phyloP scores from a whole-genome alignment of 108 stramenopile genomes.

The Nannochloropsis granulata region DNA sequence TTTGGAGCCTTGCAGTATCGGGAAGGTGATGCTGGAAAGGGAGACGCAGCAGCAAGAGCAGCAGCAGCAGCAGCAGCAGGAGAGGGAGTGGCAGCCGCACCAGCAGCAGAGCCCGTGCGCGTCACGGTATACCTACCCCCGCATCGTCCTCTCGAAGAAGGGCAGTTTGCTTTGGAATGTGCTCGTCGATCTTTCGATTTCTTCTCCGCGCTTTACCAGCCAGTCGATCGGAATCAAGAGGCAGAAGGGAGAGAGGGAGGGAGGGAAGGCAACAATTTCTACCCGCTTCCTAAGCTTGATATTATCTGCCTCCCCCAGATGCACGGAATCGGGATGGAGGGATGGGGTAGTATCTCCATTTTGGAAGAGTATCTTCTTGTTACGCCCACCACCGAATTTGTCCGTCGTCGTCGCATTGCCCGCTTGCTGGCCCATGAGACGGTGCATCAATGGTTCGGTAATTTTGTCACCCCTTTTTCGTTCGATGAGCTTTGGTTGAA shows the following conservation, averaged over 20 bases:
- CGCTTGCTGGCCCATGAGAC: slow-evolving; percentile 29
- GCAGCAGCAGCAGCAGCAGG: not conserved
- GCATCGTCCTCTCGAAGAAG: not conserved
- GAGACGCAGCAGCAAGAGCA: not conserved
- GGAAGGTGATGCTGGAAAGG: not conserved
- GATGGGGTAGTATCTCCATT: slow-evolving; percentile 24
- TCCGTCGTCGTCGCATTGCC: slow-evolving; percentile 16
- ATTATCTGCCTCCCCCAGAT: slow-evolving; percentile 27
- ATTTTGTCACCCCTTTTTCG: slow-evolving; percentile 23
- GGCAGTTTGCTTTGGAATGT: slow-evolving; percentile 10
- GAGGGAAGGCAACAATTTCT: not conserved
- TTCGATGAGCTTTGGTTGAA: slow-evolving; percentile 35
- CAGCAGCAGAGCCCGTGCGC: not conserved
- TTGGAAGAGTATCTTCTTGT: slow-evolving; percentile 25
- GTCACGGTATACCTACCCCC: slow-evolving; percentile 5
- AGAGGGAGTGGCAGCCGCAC: not conserved
- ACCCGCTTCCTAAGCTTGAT: slow-evolving; percentile 31
- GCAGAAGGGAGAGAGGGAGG: not conserved
- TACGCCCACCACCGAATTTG: not conserved
- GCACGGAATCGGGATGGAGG: slow-evolving; percentile 34
- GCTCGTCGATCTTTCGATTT: slow-evolving; percentile 17
- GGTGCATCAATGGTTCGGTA: slow-evolving; percentile 32
- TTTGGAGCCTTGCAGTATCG: not conserved
- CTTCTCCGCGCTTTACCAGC: slow-evolving; percentile 8
- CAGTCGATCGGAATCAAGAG: not conserved